Percentiles rank a stretch among this genome's conserved stretches.
These are phyloP conservation scores for Zygoascus bituminiphila DNA, from an alignment of 805 yeast genomes.

Conservation along the genomic window DNA sequence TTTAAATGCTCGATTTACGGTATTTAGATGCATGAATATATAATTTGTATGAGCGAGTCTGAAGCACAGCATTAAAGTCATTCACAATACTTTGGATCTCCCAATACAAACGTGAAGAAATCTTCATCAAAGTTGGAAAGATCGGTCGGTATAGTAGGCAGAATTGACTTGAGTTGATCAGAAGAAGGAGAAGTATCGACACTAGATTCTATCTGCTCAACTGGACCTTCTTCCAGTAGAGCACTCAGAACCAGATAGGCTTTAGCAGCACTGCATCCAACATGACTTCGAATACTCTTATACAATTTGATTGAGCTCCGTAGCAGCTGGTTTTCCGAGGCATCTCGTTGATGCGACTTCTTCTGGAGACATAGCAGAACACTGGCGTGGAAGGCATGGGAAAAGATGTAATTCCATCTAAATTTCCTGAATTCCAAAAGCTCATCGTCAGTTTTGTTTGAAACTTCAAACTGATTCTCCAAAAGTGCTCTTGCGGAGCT, in stretches of 20 bases:
- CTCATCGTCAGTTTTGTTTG: background rate
- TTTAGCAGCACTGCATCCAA: slow-evolving; percentile 11
- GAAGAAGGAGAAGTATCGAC: background rate
- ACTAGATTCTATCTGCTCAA: background rate
- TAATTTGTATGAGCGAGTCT: no score
- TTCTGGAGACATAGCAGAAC: slow-evolving; percentile 6
- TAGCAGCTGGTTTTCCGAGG: slow-evolving; percentile 5
- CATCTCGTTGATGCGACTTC: background rate
- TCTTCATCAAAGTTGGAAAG: slow-evolving; percentile 5
- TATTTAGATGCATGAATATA: no score
- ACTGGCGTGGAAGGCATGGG: slow-evolving; percentile 11
- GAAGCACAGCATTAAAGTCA: background rate
- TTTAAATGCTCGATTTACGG: no score
- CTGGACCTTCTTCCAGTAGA: slow-evolving; percentile 2
- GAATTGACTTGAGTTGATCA: background rate
- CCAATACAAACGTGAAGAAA: slow-evolving; percentile 21
- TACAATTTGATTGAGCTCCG: slow-evolving; percentile 5
- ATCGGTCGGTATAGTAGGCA: slow-evolving; percentile 6
- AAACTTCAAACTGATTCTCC: slow-evolving; percentile 8
- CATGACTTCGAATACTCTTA: slow-evolving; percentile 4
- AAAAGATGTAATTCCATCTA: slow-evolving; percentile 12
- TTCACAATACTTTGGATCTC: slow-evolving; percentile 22
- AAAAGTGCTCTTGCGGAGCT: slow-evolving; percentile 7
- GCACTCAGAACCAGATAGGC: slow-evolving; percentile 8
- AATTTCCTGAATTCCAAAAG: slow-evolving; percentile 4